Percentiles rank a stretch among this genome's conserved stretches.
phyloP scores from a whole-genome alignment of 2,329 filamentous ascomycete species.

The Chrysoporthe deuterocubensis region DNA sequence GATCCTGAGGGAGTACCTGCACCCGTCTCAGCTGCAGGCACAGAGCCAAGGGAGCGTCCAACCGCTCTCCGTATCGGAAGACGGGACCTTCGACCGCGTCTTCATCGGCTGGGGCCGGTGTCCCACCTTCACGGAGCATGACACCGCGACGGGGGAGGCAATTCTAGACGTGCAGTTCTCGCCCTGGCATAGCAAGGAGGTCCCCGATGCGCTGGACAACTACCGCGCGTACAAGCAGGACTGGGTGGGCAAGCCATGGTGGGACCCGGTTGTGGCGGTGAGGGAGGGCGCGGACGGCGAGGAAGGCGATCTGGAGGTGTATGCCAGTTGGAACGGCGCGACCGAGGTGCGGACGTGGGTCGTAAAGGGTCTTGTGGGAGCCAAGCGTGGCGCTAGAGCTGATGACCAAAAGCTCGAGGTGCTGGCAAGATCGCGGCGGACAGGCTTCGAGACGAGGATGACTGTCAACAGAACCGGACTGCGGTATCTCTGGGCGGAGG shows the following conservation, averaged over 20 bases:
- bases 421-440: slow-evolving; percentile 20
- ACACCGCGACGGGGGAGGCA: slow-evolving; percentile 39
- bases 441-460: slow-evolving; percentile 28
- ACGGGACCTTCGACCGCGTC: slow-evolving; percentile 36
- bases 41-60: slow-evolving; percentile 48
- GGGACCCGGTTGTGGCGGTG: slow-evolving; percentile 32
- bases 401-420: neutral
- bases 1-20: slow-evolving; percentile 44
- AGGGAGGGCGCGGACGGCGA: slow-evolving; percentile 22
- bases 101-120: slow-evolving; percentile 52
- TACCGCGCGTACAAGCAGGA: slow-evolving; percentile 37
- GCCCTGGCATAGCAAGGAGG: slow-evolving; percentile 34
- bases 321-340: slow-evolving; percentile 41
- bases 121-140: slow-evolving; percentile 52
- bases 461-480: slow-evolving; percentile 7
- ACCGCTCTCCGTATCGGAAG: slow-evolving; percentile 31
- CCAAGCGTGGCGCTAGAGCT: neutral
- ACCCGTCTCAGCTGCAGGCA: slow-evolving; percentile 41
- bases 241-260: slow-evolving; percentile 36
- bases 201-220: slow-evolving; percentile 29
- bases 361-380: slow-evolving; percentile 14
- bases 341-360: slow-evolving; percentile 35
- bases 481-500: slow-evolving; percentile 25
- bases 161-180: slow-evolving; percentile 47
- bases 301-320: slow-evolving; percentile 28